A percentile compares a stretch with the other conserved stretches of the same genome.
phyloP scores from a whole-genome alignment of 2,329 filamentous ascomycete genomes.

The Volutella citrinella region DNA sequence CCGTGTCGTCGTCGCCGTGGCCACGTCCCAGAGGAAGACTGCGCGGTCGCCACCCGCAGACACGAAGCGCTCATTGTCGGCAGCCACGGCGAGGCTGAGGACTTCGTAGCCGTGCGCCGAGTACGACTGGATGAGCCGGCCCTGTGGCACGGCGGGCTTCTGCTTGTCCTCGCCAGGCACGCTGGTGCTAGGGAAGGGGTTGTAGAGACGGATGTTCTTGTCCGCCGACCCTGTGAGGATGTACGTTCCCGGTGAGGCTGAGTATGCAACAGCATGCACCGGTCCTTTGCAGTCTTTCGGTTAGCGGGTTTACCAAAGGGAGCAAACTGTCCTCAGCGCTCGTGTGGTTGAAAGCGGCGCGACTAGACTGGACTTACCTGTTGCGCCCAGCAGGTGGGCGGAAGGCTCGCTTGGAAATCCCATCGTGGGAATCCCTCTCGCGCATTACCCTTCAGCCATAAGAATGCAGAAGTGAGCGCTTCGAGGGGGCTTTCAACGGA shows the following conservation, averaged over 20 bases:
- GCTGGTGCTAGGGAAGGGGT: slow-evolving; percentile 57
- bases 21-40: slow-evolving; percentile 94
- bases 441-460: slow-evolving; percentile 18
- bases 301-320: no score
- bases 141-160: slow-evolving; percentile 37
- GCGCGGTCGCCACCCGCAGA: slow-evolving; percentile 86
- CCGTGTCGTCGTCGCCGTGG: slow-evolving; percentile 71
- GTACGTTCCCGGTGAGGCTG: slow-evolving; percentile 68
- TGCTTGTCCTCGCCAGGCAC: slow-evolving; percentile 28
- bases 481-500: no score
- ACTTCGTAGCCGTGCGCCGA: slow-evolving; percentile 89
- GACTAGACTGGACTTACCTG: slow-evolving; percentile 53
- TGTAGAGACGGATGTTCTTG: slow-evolving; percentile 82
- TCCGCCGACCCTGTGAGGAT: slow-evolving; percentile 85
- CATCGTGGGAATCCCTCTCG: slow-evolving; percentile 30
- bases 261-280: slow-evolving; percentile 71
- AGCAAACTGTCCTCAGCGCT: no score
- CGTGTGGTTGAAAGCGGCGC: no score
- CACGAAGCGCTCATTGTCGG: slow-evolving; percentile 80
- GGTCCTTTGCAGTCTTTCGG: no score
- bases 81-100: slow-evolving; percentile 70
- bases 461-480: background rate
- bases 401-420: slow-evolving; percentile 47
- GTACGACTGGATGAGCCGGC: slow-evolving; percentile 80
- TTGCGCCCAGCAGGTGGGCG: slow-evolving; percentile 56